phyloP scores from a whole-genome alignment of 2,329 filamentous ascomycete genomes.

The Aspergillus sp. region DNA sequence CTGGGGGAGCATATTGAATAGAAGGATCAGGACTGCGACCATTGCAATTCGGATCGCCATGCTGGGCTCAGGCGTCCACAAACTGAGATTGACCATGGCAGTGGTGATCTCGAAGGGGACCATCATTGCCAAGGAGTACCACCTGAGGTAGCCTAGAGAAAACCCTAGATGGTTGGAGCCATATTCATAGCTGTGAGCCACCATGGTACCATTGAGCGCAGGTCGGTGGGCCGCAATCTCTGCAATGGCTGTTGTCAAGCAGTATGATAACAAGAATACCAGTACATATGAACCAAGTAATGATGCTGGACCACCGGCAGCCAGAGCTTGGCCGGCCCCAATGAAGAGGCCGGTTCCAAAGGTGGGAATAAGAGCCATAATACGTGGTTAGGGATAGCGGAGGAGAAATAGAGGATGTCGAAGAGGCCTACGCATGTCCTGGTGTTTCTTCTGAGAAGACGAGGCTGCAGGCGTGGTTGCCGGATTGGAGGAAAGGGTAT shows the following conservation, averaged over 20 bases:
- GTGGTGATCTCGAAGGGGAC: slow-evolving; percentile 64
- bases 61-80: slow-evolving; percentile 52
- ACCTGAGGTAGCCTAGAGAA: slow-evolving; percentile 45
- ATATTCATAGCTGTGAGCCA: slow-evolving; percentile 44
- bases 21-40: slow-evolving; percentile 59
- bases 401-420: slow-evolving; percentile 30
- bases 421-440: not conserved
- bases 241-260: slow-evolving; percentile 49
- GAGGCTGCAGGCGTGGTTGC: not conserved
- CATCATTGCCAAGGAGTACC: slow-evolving; percentile 49
- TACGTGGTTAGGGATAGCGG: slow-evolving; percentile 40
- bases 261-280: slow-evolving; percentile 50
- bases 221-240: slow-evolving; percentile 44
- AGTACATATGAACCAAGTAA: slow-evolving; percentile 56
- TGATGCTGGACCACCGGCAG: slow-evolving; percentile 54
- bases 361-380: slow-evolving; percentile 61
- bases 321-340: slow-evolving; percentile 56
- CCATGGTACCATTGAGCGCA: slow-evolving; percentile 41
- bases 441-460: not conserved
- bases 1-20: slow-evolving; percentile 51
- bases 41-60: slow-evolving; percentile 52
- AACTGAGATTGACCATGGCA: slow-evolving; percentile 64
- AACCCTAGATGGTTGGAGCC: slow-evolving; percentile 43
- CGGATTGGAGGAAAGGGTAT: not conserved
- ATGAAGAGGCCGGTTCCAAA: slow-evolving; percentile 60